phyloP scores from a whole-genome alignment of 768 basidiomycete species.

The Phlegmacium glaucopus region DNA sequence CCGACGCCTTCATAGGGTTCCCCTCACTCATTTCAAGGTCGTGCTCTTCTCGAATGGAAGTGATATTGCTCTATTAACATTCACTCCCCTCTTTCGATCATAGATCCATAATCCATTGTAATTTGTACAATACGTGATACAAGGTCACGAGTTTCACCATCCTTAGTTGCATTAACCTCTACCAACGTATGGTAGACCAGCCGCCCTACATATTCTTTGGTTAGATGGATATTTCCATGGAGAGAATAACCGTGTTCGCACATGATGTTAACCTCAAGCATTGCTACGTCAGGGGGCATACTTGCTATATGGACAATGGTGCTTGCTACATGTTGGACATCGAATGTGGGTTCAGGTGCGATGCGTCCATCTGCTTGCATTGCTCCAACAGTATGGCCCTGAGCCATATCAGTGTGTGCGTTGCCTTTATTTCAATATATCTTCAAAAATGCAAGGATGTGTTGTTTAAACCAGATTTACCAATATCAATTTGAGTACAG shows the following conservation, averaged over 20 bases:
- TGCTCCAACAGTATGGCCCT: constrained; percentile 42
- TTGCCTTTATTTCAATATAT: constrained; percentile 45
- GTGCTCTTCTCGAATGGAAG: neutral
- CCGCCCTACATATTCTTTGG: constrained; percentile 18
- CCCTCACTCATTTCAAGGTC: neutral
- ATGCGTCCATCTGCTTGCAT: constrained; percentile 67
- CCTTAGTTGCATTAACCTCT: constrained; percentile 18
- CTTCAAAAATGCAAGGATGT: no score
- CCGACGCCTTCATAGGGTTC: constrained; percentile 16
- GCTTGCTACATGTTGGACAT: constrained; percentile 68
- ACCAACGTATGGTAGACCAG: constrained; percentile 27
- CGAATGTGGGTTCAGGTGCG: constrained; percentile 60
- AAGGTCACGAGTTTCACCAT: neutral
- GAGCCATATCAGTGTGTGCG: constrained; percentile 61
- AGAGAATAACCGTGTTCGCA: constrained; percentile 22
- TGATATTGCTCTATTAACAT: neutral
- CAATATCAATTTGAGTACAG: constrained; percentile 81
- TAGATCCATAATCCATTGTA: neutral
- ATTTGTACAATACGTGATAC: neutral
- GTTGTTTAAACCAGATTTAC: constrained; percentile 28
- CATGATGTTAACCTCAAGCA: constrained; percentile 76
- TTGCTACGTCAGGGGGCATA: constrained; percentile 65
- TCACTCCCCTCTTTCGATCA: constrained; percentile 2
- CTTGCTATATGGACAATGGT: constrained; percentile 69
- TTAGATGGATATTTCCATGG: neutral